phyloP scores from a whole-genome alignment of 192 early-diverging fungal genomes.

The Coemansia guatemalensis region DNA sequence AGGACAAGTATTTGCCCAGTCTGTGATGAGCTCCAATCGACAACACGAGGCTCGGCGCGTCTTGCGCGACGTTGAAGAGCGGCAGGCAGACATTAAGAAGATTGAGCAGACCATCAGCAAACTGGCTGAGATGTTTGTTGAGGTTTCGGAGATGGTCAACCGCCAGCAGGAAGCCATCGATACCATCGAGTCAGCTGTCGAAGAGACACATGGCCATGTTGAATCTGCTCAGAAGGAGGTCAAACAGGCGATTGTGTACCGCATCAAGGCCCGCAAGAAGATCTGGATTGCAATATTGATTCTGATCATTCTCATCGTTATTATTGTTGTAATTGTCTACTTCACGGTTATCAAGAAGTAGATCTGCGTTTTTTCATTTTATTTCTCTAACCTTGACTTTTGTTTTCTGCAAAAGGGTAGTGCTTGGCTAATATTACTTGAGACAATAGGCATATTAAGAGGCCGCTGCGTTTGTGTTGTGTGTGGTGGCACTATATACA shows the following conservation, averaged over 20 bases:
- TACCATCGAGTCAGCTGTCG: conserved; percentile 48
- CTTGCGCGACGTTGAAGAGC: conserved; percentile 50
- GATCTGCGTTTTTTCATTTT: background rate
- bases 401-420: background rate
- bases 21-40: conserved; percentile 38
- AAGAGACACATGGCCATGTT: conserved; percentile 42
- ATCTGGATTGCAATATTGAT: conserved; percentile 50
- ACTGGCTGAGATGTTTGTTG: conserved; percentile 51
- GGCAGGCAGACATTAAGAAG: conserved; percentile 52
- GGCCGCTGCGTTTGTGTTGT: no score
- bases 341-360: conserved; percentile 54
- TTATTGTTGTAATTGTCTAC: conserved; percentile 58
- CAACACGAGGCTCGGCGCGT: conserved; percentile 43
- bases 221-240: conserved; percentile 46
- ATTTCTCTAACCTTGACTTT: background rate
- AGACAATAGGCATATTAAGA: no score
- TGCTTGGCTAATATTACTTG: no score
- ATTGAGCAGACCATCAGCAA: conserved; percentile 50
- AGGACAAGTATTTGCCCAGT: conserved; percentile 53
- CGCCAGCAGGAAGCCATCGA: conserved; percentile 56
- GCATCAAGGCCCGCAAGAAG: conserved; percentile 54
- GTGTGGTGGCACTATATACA: no score
- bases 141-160: conserved; percentile 52
- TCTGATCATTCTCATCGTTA: conserved; percentile 42
- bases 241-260: conserved; percentile 48